These are phyloP conservation scores for Ceratocystiopsis sp. DNA, from an alignment of 2,329 filamentous ascomycete species.

Conservation along the genomic window DNA sequence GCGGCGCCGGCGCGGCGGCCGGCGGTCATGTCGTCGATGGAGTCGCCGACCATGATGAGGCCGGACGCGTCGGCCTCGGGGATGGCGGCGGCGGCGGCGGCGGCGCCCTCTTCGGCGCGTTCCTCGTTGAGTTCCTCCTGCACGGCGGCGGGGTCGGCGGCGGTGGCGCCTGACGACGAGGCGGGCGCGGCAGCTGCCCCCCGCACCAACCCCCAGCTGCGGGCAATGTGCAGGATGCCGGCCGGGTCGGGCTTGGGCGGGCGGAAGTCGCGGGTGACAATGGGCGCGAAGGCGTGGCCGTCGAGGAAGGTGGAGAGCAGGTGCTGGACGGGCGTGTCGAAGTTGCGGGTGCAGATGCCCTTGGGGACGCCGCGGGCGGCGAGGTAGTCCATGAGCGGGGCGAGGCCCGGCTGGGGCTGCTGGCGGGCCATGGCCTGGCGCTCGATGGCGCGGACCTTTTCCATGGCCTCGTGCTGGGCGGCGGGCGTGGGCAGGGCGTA, in stretches of 20 bases:
- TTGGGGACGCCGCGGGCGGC: conserved; percentile 50
- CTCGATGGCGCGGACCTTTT: conserved; percentile 65
- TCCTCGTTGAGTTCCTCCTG: conserved; percentile 8
- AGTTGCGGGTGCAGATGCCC: conserved; percentile 88
- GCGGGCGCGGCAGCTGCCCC: conserved; percentile 1
- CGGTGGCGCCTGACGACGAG: conserved; percentile 8
- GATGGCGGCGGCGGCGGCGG: conserved; percentile 1
- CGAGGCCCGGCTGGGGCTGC: conserved; percentile 64
- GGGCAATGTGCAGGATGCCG: conserved; percentile 73
- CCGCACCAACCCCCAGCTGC: conserved; percentile 47
- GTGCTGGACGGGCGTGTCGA: conserved; percentile 61
- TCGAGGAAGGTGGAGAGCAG: conserved; percentile 60
- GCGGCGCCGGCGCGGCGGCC: conserved; percentile 69
- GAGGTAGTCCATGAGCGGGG: conserved; percentile 66
- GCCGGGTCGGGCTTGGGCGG: conserved; percentile 80
- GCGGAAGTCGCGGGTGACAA: conserved; percentile 68
- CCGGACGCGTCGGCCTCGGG: conserved; percentile 25
- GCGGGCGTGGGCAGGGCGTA: conserved; percentile 48
- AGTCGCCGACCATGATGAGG: conserved; percentile 57
- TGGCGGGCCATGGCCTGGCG: conserved; percentile 64
- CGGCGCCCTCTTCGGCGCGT: conserved; percentile 9
- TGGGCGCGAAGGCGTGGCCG: conserved; percentile 51
- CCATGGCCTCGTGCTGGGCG: conserved; percentile 45
- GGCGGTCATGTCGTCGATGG: conserved; percentile 83
- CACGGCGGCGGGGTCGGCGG: conserved; percentile 6